phyloP scores from a whole-genome alignment of 1,139 yeast genomes.

The Spathaspora sp. region DNA sequence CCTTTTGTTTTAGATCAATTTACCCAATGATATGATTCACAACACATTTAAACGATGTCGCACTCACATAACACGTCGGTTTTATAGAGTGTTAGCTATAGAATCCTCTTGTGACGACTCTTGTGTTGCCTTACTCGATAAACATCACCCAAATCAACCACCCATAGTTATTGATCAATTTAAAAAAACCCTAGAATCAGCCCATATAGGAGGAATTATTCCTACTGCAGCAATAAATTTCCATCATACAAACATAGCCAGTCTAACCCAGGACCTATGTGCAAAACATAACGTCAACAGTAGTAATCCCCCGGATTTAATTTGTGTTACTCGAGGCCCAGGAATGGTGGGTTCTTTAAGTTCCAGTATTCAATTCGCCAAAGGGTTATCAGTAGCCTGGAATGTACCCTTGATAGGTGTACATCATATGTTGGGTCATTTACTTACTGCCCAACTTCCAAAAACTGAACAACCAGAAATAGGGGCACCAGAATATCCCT shows the following conservation, averaged over 20 bases:
- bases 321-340: constrained; percentile 94
- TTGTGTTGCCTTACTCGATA: constrained; percentile 75
- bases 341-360: constrained; percentile 92
- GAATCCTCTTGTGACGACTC: constrained; percentile 97
- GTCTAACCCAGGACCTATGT: constrained; percentile 27
- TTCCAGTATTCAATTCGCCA: constrained; percentile 80
- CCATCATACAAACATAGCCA: constrained; percentile 57
- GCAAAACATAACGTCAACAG: constrained; percentile 23
- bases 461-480: constrained; percentile 31
- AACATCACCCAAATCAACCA: constrained; percentile 30
- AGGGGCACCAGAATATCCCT: constrained; percentile 64
- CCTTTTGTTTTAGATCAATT: not conserved
- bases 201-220: constrained; percentile 75
- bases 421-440: constrained; percentile 95
- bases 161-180: constrained; percentile 60
- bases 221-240: constrained; percentile 85
- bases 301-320: constrained; percentile 58
- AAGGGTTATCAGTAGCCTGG: constrained; percentile 82
- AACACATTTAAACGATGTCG: not conserved
- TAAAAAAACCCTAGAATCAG: constrained; percentile 67
- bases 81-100: constrained; percentile 76
- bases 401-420: constrained; percentile 80
- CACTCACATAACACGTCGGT: constrained; percentile 16
- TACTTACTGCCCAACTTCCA: constrained; percentile 65
- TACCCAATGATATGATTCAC: not conserved